Conservation (phyloP, 495 filamentous ascomycete species). For the Acidiella bohemica region DNA sequence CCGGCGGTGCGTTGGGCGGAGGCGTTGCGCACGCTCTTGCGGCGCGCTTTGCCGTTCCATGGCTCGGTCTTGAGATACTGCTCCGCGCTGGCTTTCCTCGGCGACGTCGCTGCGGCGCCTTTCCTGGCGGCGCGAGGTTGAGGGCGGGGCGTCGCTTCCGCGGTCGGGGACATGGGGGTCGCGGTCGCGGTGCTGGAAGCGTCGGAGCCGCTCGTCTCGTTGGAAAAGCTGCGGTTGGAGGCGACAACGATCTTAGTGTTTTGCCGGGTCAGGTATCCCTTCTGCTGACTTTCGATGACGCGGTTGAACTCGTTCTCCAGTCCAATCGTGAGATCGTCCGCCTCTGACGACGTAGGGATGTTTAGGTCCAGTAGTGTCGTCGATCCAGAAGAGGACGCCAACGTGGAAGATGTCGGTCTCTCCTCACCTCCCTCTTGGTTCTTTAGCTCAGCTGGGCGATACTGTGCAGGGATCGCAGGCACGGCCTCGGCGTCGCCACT, state of each 20-base stretch:
- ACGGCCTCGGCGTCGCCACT: conserved; percentile 49
- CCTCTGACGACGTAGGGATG: conserved; percentile 2
- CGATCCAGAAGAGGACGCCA: too few relatives aligned
- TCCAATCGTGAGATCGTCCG: conserved; percentile 57
- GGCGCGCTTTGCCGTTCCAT: conserved; percentile 70
- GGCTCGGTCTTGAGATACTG: conserved; percentile 93
- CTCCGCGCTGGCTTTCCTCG: conserved; percentile 51
- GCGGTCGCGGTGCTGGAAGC: conserved; percentile 33
- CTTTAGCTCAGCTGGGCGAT: conserved; percentile 25
- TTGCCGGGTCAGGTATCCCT: conserved; percentile 95
- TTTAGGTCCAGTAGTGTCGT: conserved; percentile 5
- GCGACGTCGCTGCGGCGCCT: too few relatives aligned
- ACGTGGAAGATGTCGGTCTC: conserved; percentile 6
- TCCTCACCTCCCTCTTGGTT: neutral
- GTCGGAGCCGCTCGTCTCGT: conserved; percentile 10
- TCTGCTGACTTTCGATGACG: conserved; percentile 78
- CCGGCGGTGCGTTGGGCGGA: conserved; percentile 52
- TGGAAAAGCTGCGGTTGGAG: conserved; percentile 40
- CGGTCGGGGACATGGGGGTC: conserved; percentile 27
- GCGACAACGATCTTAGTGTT: conserved; percentile 96
- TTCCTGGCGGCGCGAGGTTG: conserved; percentile 51
- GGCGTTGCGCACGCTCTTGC: conserved; percentile 49
- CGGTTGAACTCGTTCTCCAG: conserved; percentile 87
- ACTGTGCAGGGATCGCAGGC: conserved; percentile 15
- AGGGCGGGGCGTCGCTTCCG: conserved; percentile 24